Evolutionary conservation across 805 yeast species (phyloP).

Genomic region (Suhomyces emberorum): DNA sequence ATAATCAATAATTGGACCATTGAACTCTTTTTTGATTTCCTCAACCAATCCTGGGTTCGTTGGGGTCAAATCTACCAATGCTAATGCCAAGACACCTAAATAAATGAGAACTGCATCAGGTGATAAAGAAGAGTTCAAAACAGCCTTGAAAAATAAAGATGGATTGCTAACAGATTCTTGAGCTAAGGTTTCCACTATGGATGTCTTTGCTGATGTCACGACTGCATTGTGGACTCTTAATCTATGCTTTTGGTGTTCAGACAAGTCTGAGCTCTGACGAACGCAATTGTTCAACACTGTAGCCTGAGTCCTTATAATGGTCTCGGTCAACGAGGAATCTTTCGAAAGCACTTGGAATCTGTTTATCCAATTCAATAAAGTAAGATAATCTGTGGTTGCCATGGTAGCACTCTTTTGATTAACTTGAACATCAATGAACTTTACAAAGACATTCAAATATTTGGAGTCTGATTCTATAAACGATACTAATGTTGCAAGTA

Average conservation of each 20-base stretch:
- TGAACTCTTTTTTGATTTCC: conserved; percentile 10
- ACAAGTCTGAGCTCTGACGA: conserved; percentile 7
- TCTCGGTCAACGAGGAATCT: conserved; percentile 17
- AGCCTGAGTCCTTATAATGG: conserved; percentile 29
- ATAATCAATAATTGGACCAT: conserved; percentile 14
- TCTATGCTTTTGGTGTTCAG: conserved; percentile 10
- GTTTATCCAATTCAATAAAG: conserved; percentile 58
- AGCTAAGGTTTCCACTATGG: conserved; percentile 13
- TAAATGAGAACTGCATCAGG: conserved; percentile 14
- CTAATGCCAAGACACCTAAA: conserved; percentile 23
- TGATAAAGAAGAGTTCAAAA: conserved; percentile 5
- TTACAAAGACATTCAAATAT: conserved; percentile 33
- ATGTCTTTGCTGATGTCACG: conserved; percentile 26
- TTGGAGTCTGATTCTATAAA: conserved; percentile 30
- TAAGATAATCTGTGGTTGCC: conserved; percentile 56
- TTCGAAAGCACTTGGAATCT: conserved; percentile 24
- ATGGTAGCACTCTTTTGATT: conserved; percentile 28
- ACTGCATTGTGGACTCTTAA: conserved; percentile 27
- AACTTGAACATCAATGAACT: conserved; percentile 35
- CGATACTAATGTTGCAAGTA: conserved; percentile 36
- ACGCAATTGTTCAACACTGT: conserved; percentile 32
- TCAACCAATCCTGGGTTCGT: conserved; percentile 20
- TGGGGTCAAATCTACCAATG: conserved; percentile 22
- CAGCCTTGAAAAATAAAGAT: background rate
- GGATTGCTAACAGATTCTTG: conserved; percentile 1